Percentiles rank a stretch among this genome's conserved stretches.
Conservation (phyloP, 1,284 basidiomycete genomes). For the Austroboletus niveus region DNA sequence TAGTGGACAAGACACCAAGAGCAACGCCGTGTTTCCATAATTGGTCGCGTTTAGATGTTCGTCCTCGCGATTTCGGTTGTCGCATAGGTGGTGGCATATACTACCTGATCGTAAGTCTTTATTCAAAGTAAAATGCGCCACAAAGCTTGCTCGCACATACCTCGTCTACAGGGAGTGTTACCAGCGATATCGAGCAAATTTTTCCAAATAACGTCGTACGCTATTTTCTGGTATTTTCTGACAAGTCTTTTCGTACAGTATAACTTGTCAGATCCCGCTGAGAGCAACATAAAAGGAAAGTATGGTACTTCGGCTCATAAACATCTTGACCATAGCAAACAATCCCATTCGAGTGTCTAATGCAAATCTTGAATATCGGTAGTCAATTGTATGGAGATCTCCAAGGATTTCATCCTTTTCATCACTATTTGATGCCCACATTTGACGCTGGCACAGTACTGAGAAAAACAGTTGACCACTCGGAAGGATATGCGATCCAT, state of each 20-base stretch:
- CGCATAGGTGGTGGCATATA: conserved; percentile 54
- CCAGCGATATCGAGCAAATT: conserved; percentile 93
- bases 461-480: conserved; percentile 77
- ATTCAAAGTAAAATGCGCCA: neutral
- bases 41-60: conserved; percentile 88
- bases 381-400: conserved; percentile 65
- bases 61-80: conserved; percentile 55
- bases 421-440: conserved; percentile 20
- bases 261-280: conserved; percentile 77
- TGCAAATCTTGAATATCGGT: conserved; percentile 90
- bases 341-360: conserved; percentile 83
- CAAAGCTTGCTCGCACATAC: conserved; percentile 38
- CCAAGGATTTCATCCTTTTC: conserved; percentile 40
- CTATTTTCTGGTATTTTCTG: conserved; percentile 55
- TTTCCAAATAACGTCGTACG: conserved; percentile 76
- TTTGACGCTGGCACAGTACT: conserved; percentile 21
- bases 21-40: conserved; percentile 91
- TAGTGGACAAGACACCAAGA: conserved; percentile 87
- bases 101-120: conserved; percentile 21
- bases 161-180: conserved; percentile 91
- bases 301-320: neutral
- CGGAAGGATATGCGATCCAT: conserved; percentile 72
- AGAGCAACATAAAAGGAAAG: conserved; percentile 5
- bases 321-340: conserved; percentile 67
- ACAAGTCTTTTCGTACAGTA: conserved; percentile 64